phyloP scores from a whole-genome alignment of 2,329 filamentous ascomycete genomes.

The Calonectria leucothoes region DNA sequence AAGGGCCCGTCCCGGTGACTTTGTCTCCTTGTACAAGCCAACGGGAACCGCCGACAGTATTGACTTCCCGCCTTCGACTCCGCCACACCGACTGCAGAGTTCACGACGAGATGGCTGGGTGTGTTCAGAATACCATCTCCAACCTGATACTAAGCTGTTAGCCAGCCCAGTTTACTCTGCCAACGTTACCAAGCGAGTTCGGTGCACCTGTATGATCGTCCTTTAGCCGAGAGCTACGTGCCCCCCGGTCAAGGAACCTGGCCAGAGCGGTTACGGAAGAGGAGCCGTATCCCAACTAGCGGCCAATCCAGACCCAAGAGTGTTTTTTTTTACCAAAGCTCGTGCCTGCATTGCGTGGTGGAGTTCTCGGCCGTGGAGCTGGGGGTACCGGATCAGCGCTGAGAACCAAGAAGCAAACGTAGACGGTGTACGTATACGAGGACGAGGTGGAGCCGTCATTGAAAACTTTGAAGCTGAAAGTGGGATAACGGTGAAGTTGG shows the following conservation, averaged over 20 bases:
- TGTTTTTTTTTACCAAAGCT: conserved; percentile 19
- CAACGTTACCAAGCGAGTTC: conserved; percentile 1
- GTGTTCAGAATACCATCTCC: neutral
- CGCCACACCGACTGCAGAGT: neutral
- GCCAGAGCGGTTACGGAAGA: conserved; percentile 28
- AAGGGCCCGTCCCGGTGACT: neutral
- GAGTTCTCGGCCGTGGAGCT: neutral
- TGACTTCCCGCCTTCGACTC: neutral
- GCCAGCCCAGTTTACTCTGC: neutral
- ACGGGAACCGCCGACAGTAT: neutral
- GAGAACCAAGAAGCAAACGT: neutral
- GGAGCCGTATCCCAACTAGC: conserved; percentile 39
- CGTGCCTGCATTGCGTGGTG: conserved; percentile 22
- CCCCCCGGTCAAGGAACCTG: conserved; percentile 7
- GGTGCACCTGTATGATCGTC: conserved; percentile 20
- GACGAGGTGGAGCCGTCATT: conserved; percentile 3
- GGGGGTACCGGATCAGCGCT: neutral
- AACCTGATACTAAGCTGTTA: neutral
- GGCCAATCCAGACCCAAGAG: neutral
- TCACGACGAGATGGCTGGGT: conserved; percentile 1
- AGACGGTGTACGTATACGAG: neutral
- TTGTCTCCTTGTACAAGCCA: neutral
- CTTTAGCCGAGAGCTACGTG: conserved; percentile 16
- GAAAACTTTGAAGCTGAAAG: conserved; percentile 13
- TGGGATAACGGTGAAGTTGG: neutral